Percentiles rank a stretch among this genome's conserved stretches.
Evolutionary conservation across 495 filamentous ascomycete genomes (phyloP).

Genomic region (Xylaria castorea): DNA sequence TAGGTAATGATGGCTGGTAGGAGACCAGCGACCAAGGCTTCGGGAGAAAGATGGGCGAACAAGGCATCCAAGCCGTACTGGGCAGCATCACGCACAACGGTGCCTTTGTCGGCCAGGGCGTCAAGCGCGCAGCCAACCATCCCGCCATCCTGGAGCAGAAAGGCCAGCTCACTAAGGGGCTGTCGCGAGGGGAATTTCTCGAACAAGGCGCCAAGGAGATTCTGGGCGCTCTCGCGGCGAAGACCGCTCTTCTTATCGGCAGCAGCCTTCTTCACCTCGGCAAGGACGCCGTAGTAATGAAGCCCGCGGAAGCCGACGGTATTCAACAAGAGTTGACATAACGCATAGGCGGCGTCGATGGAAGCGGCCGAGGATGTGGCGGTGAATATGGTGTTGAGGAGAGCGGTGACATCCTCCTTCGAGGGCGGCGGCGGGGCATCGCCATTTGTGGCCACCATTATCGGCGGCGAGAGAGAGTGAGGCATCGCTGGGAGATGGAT

Average conservation of each 20-base stretch:
- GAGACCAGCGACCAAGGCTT: conserved; percentile 80
- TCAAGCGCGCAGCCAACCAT: conserved; percentile 79
- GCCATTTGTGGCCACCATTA: conserved; percentile 47
- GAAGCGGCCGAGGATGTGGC: conserved; percentile 85
- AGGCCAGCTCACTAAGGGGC: conserved; percentile 77
- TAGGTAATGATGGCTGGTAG: conserved; percentile 76
- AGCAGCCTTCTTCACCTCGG: conserved; percentile 82
- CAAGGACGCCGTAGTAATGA: conserved; percentile 71
- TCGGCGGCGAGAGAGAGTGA: conserved; percentile 47
- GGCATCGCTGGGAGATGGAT: conserved; percentile 35
- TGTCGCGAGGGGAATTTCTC: conserved; percentile 84
- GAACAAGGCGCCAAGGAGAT: conserved; percentile 89
- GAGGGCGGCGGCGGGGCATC: conserved; percentile 64
- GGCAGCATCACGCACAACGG: conserved; percentile 86
- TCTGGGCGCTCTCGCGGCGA: conserved; percentile 90
- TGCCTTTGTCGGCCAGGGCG: conserved; percentile 86
- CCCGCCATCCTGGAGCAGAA: conserved; percentile 80
- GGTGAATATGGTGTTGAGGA: conserved; percentile 78
- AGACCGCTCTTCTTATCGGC: conserved; percentile 91
- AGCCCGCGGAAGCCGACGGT: conserved; percentile 81
- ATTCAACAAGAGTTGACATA: conserved; percentile 79
- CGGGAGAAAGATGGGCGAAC: conserved; percentile 76
- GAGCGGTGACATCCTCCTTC: conserved; percentile 71
- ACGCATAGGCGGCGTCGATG: conserved; percentile 82
- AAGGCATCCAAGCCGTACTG: conserved; percentile 94